Evolutionary conservation across 2,329 filamentous ascomycete genomes (phyloP).

Genomic region (Monosporascus sp.): DNA sequence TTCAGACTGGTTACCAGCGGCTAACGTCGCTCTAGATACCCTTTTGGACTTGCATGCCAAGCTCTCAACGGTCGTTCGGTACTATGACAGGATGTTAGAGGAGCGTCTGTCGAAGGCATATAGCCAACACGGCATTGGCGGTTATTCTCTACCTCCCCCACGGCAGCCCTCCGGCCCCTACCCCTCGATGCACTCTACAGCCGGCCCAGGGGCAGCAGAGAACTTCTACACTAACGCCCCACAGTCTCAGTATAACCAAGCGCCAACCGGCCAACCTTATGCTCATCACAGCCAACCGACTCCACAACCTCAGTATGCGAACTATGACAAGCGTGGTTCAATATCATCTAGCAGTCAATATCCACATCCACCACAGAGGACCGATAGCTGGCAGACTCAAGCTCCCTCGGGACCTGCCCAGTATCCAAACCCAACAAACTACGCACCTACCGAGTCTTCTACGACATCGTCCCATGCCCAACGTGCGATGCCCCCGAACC

Average conservation of each 20-base stretch:
- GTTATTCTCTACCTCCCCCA: conserved; percentile 53
- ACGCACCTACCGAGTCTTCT: conserved; percentile 27
- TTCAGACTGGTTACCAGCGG: not conserved
- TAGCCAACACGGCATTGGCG: conserved; percentile 67
- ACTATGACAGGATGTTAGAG: conserved; percentile 97
- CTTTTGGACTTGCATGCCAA: conserved; percentile 92
- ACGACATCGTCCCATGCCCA: conserved; percentile 23
- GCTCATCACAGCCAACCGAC: conserved; percentile 40
- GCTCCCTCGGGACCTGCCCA: conserved; percentile 33
- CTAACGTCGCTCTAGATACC: conserved; percentile 60
- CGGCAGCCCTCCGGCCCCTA: conserved; percentile 60
- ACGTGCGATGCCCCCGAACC: conserved; percentile 24
- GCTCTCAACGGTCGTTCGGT: conserved; percentile 89
- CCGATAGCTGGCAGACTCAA: conserved; percentile 46
- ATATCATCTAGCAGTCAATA: conserved; percentile 38
- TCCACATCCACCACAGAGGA: conserved; percentile 39
- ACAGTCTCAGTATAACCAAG: conserved; percentile 39
- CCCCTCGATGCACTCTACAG: conserved; percentile 58
- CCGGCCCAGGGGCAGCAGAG: conserved; percentile 56
- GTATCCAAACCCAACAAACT: conserved; percentile 30
- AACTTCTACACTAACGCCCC: conserved; percentile 75
- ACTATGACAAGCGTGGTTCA: conserved; percentile 39
- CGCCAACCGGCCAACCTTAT: conserved; percentile 49
- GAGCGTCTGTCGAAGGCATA: conserved; percentile 92
- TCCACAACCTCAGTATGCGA: conserved; percentile 37